Percentiles rank a stretch among this genome's conserved stretches.
phyloP scores from a whole-genome alignment of 2,329 filamentous ascomycete species.

The Clonostachys byssicola region DNA sequence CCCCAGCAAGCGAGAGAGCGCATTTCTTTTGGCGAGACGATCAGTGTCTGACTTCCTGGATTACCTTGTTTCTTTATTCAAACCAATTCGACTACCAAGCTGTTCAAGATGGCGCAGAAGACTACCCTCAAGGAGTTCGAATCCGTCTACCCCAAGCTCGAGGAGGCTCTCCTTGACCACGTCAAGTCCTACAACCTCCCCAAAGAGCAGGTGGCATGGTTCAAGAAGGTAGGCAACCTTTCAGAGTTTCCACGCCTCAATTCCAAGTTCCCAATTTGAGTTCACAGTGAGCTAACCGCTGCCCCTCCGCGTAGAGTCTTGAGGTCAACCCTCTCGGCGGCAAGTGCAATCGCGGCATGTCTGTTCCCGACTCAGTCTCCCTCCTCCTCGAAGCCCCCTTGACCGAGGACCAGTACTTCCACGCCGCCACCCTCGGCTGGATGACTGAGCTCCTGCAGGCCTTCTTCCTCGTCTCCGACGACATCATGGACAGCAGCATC shows the following conservation, averaged over 20 bases:
- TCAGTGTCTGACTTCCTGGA: too few relatives aligned
- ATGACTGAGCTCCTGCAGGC: slow-evolving; percentile 97
- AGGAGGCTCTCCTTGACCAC: slow-evolving; percentile 76
- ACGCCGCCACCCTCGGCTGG: slow-evolving; percentile 87
- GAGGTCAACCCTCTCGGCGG: slow-evolving; percentile 86
- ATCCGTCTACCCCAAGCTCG: slow-evolving; percentile 80
- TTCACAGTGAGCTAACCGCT: too few relatives aligned
- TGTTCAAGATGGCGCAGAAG: slow-evolving; percentile 54
- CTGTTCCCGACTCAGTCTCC: slow-evolving; percentile 85
- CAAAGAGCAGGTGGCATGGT: slow-evolving; percentile 77
- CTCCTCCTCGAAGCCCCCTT: slow-evolving; percentile 71
- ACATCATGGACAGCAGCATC: slow-evolving; percentile 97
- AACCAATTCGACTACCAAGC: too few relatives aligned
- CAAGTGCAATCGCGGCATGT: slow-evolving; percentile 99
- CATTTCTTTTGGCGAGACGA: too few relatives aligned
- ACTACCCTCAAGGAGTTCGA: slow-evolving; percentile 85
- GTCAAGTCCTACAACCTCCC: slow-evolving; percentile 81
- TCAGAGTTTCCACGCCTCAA: slow-evolving; percentile 1
- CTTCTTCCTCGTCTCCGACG: slow-evolving; percentile 97
- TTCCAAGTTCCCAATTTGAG: background rate
- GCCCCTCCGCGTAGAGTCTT: slow-evolving; percentile 54
- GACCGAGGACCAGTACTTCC: slow-evolving; percentile 79
- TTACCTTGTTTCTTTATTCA: too few relatives aligned
- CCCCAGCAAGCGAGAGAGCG: too few relatives aligned
- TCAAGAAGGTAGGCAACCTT: slow-evolving; percentile 60